phyloP scores from a whole-genome alignment of 2,329 filamentous ascomycete genomes.

The Penicillium paneum region DNA sequence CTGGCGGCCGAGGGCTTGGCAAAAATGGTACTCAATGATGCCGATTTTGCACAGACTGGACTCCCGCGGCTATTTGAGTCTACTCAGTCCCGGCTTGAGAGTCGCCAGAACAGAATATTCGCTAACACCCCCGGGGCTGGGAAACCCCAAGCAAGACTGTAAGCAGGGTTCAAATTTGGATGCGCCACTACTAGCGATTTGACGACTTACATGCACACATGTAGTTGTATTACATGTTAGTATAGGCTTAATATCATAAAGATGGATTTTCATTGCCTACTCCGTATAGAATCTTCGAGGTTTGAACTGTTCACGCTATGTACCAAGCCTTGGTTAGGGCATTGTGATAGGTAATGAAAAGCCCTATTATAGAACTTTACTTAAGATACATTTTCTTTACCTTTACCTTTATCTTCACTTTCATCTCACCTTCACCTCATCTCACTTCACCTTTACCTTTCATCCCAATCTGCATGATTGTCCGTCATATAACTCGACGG shows the following conservation, averaged over 20 bases:
- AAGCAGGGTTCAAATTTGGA: not conserved
- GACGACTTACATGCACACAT: not conserved
- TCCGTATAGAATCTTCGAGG: no score
- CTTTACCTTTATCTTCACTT: no score
- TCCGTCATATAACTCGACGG: no score
- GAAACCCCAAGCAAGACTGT: constrained; percentile 2
- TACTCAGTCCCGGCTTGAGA: constrained; percentile 24
- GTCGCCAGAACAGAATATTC: constrained; percentile 19
- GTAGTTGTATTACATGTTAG: not conserved
- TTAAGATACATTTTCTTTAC: no score
- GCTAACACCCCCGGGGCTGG: not conserved
- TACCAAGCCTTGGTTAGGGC: no score
- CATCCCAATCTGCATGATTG: no score
- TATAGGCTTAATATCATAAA: not conserved
- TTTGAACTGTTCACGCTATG: no score
- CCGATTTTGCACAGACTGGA: constrained; percentile 26
- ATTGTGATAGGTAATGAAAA: no score
- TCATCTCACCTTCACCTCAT: no score
- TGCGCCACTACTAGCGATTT: not conserved
- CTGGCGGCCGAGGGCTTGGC: constrained; percentile 58
- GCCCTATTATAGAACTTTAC: no score
- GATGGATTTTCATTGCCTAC: no score
- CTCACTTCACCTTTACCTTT: no score
- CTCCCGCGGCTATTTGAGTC: constrained; percentile 35
- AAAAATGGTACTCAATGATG: constrained; percentile 48